phyloP scores from a whole-genome alignment of 768 basidiomycete species.

The Termitomyces sp. region DNA sequence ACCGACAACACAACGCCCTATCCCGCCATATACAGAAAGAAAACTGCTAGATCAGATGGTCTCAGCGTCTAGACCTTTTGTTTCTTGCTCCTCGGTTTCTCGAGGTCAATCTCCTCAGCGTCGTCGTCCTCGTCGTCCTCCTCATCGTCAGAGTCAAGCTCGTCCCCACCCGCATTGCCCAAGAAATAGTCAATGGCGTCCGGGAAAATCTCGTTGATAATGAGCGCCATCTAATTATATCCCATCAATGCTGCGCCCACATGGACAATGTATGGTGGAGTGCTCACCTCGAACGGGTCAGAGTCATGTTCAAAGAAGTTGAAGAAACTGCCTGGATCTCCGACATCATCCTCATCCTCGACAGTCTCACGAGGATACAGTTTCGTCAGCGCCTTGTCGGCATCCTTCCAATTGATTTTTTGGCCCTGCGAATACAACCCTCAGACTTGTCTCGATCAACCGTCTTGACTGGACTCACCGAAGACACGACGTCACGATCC shows the following conservation, averaged over 20 bases:
- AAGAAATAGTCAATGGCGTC: slow-evolving; percentile 82
- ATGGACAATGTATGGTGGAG: slow-evolving; percentile 10
- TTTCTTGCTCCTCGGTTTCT: slow-evolving; percentile 78
- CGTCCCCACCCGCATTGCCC: slow-evolving; percentile 58
- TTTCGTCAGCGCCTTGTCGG: slow-evolving; percentile 74
- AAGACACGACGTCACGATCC: slow-evolving; percentile 67
- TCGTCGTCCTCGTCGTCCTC: slow-evolving; percentile 73
- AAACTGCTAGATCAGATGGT: not conserved
- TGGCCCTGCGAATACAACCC: slow-evolving; percentile 36
- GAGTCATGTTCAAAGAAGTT: slow-evolving; percentile 73
- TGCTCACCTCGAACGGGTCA: slow-evolving; percentile 62
- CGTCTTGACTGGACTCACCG: slow-evolving; percentile 38
- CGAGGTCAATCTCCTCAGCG: slow-evolving; percentile 84
- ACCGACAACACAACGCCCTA: not conserved
- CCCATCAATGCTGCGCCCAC: slow-evolving; percentile 18
- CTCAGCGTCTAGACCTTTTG: slow-evolving; percentile 44
- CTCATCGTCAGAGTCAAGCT: slow-evolving; percentile 63
- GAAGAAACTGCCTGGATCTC: slow-evolving; percentile 77
- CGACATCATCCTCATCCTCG: slow-evolving; percentile 64
- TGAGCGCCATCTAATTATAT: slow-evolving; percentile 56
- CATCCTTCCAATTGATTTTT: slow-evolving; percentile 81
- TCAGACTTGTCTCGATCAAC: slow-evolving; percentile 8
- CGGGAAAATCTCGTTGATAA: slow-evolving; percentile 75
- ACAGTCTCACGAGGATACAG: slow-evolving; percentile 64
- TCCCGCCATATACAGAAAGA: not conserved